phyloP scores from a whole-genome alignment of 306 rosid genomes.

The Cucumis hystrix region DNA sequence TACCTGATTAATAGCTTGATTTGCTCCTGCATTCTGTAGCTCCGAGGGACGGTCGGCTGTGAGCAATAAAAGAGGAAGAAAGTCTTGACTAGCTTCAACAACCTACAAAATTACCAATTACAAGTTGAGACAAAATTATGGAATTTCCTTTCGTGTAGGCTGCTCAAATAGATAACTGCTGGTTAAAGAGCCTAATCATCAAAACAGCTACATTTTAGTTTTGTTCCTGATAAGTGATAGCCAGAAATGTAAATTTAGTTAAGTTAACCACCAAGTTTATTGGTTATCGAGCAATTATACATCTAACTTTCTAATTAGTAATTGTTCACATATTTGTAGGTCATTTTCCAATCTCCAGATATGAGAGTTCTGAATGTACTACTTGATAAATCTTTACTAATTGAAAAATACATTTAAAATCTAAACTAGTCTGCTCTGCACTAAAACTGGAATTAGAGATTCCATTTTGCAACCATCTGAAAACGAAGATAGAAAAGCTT shows the following conservation, averaged over 20 bases:
- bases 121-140: neutral
- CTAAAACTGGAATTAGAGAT: neutral
- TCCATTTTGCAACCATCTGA: neutral
- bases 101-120: conserved; percentile 34
- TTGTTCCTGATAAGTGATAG: neutral
- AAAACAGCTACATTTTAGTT: neutral
- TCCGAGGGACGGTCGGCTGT: conserved; percentile 96
- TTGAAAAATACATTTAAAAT: neutral
- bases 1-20: conserved; percentile 92
- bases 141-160: neutral
- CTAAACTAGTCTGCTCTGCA: neutral
- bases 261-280: neutral
- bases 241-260: neutral
- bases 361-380: neutral
- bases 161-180: neutral
- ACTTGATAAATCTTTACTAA: neutral
- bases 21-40: conserved; percentile 74
- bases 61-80: conserved; percentile 76
- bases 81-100: conserved; percentile 94
- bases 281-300: neutral
- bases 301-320: neutral
- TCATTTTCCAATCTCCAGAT: neutral
- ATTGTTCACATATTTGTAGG: neutral
- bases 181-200: neutral
- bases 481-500: neutral